These are phyloP conservation scores for Rhizophagus sp. DNA, from an alignment of 192 early-diverging fungal species.

Conservation along the genomic window DNA sequence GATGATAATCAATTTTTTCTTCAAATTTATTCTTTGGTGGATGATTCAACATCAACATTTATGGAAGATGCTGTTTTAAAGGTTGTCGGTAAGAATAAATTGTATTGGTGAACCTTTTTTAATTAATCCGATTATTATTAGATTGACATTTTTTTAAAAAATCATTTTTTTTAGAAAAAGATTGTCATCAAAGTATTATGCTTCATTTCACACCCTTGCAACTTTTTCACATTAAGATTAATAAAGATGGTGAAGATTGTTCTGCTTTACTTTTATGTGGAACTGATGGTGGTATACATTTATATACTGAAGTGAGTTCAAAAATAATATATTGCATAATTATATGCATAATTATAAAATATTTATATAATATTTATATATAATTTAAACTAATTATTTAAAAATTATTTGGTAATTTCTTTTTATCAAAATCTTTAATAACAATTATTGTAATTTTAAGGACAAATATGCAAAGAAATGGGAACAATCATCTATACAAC, in stretches of 20 bases:
- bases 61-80: constrained; percentile 4
- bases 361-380: no score
- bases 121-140: neutral
- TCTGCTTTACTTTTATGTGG: constrained; percentile 24
- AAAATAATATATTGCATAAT: neutral
- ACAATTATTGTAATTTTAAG: neutral
- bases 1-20: constrained; percentile 16
- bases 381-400: no score
- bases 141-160: neutral
- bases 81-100: neutral
- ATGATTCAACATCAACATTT: neutral
- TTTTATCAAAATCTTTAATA: neutral
- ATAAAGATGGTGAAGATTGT: neutral
- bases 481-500: neutral
- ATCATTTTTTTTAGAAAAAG: neutral
- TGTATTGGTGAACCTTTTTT: neutral
- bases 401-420: no score
- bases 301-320: constrained; percentile 19
- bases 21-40: constrained; percentile 23
- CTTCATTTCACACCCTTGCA: constrained; percentile 21
- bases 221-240: constrained; percentile 5
- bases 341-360: no score
- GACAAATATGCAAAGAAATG: neutral
- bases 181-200: constrained; percentile 14
- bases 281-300: constrained; percentile 20